phyloP scores from a whole-genome alignment of 2,329 filamentous ascomycete species.

The Trichophyton mentagrophytes region DNA sequence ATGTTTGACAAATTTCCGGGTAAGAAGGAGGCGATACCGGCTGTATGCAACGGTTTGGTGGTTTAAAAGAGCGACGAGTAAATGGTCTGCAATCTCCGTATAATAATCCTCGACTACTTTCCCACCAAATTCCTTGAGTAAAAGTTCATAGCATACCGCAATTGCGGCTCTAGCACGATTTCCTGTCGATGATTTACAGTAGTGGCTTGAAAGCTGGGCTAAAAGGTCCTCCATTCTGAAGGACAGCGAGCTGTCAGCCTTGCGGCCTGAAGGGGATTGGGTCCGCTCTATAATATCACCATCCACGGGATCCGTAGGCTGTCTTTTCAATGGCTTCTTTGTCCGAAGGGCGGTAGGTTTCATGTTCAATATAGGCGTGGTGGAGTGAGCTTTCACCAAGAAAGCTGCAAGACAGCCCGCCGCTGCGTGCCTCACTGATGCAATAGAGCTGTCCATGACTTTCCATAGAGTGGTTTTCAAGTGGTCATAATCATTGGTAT shows the following conservation, averaged over 20 bases:
- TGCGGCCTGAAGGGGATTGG: conserved; percentile 42
- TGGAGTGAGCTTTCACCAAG: conserved; percentile 69
- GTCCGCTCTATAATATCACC: conserved; percentile 57
- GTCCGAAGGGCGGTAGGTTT: conserved; percentile 52
- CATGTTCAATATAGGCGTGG: conserved; percentile 39
- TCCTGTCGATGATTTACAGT: conserved; percentile 62
- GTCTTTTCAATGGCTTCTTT: conserved; percentile 61
- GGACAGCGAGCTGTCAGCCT: conserved; percentile 54
- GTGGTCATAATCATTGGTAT: conserved; percentile 79
- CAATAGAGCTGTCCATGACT: conserved; percentile 63
- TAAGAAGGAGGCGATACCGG: conserved; percentile 73
- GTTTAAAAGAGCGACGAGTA: conserved; percentile 69
- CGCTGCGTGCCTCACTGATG: conserved; percentile 68
- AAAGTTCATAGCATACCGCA: conserved; percentile 71
- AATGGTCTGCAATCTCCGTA: conserved; percentile 62
- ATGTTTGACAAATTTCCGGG: conserved; percentile 70
- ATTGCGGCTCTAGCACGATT: conserved; percentile 73
- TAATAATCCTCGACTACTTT: conserved; percentile 75
- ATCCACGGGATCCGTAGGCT: conserved; percentile 40
- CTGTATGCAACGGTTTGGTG: conserved; percentile 65
- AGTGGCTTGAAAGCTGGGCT: conserved; percentile 66
- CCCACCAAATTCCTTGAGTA: conserved; percentile 67
- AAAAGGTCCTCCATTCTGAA: conserved; percentile 68
- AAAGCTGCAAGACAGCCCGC: conserved; percentile 72
- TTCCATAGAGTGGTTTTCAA: conserved; percentile 75